These are phyloP conservation scores for Gracilaria gracilis DNA, from an alignment of 23 red algal species.

Conservation along the genomic window DNA sequence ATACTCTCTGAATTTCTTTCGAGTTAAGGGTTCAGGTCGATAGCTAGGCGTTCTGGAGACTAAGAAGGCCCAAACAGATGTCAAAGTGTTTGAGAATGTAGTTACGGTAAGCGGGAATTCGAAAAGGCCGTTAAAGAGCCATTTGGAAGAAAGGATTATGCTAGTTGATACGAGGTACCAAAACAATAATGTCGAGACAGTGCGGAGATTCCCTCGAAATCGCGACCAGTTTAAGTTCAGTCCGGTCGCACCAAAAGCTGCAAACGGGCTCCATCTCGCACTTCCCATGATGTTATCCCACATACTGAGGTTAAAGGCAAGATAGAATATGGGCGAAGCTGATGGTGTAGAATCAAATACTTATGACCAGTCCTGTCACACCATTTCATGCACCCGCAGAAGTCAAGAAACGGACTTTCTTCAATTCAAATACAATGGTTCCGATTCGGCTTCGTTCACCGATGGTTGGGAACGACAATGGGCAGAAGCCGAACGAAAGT, in stretches of 20 bases:
- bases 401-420: not conserved
- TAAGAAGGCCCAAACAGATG: conserved; percentile 62
- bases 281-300: not conserved
- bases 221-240: not conserved
- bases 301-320: not conserved
- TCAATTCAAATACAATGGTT: not conserved
- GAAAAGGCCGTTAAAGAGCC: conserved; percentile 78
- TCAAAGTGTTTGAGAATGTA: conserved; percentile 76
- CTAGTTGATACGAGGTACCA: conserved; percentile 72
- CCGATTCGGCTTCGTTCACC: not conserved
- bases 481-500: not conserved
- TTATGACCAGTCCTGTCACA: not conserved
- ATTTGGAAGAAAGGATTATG: conserved; percentile 87
- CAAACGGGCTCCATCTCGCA: not conserved
- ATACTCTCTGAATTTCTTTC: conserved; percentile 73
- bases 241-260: not conserved
- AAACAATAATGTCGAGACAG: conserved; percentile 20
- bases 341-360: not conserved
- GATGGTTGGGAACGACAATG: not conserved
- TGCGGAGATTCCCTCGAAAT: conserved; percentile 50
- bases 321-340: not conserved
- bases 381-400: not conserved
- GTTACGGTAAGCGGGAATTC: conserved; percentile 82
- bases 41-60: conserved; percentile 6
- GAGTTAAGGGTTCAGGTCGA: conserved; percentile 54